Base-by-base conservation (phyloP, 1,139 yeast genomes). In the Kodamaea anthophila region DNA sequence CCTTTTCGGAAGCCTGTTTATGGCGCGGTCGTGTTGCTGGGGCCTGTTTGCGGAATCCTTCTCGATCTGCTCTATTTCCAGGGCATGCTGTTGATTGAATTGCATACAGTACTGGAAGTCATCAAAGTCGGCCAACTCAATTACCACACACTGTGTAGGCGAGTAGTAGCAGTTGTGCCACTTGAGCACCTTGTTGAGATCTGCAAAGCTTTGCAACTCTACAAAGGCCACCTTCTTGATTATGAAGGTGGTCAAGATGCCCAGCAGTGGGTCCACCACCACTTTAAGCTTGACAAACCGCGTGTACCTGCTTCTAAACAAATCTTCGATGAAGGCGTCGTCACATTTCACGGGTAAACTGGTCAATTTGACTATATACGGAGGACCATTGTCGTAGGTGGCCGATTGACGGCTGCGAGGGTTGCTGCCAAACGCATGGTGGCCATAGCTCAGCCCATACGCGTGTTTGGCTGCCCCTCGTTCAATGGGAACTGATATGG, bases 201-300 rank as follows among this genome's bases (percentile, higher is more conserved):
- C 82, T 16, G 60, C 59, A 21, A 55, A 53, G 7, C 68, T 53
- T 15, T 54, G 51, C 37, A 77, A 53, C 47, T 77, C 84, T 4
- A 76, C 80, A 53, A 77, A 77, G 5, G 81, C 76, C n/a, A 74
- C 74, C 44, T 73, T 75, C 34, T 60, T 62, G 28, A 67, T 51
- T 18, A 61, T 43, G 24, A 55, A 58, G 10, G 67, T 57, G 31
- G 62, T 64, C 44, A 67, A 52, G 10, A 65, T 57, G 33, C 62
- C 55, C 14, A 69, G 50, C 5, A 58, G 36, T 1, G 71, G 72
- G 35, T 67, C 73, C 18, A 53, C 60, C 23, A 64, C 58, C 18
- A 67, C 61, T 38, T 65, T 65, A 43, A 58, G 60, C 41, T 66
- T 67, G 34, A 49, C 55, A 35, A 42, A 58, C 8, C 56, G 47